A percentile compares a stretch with the other conserved stretches of the same genome.
Evolutionary conservation across 2,329 filamentous ascomycete species (phyloP).

Genomic region (Fusarium brevicatenulatum): DNA sequence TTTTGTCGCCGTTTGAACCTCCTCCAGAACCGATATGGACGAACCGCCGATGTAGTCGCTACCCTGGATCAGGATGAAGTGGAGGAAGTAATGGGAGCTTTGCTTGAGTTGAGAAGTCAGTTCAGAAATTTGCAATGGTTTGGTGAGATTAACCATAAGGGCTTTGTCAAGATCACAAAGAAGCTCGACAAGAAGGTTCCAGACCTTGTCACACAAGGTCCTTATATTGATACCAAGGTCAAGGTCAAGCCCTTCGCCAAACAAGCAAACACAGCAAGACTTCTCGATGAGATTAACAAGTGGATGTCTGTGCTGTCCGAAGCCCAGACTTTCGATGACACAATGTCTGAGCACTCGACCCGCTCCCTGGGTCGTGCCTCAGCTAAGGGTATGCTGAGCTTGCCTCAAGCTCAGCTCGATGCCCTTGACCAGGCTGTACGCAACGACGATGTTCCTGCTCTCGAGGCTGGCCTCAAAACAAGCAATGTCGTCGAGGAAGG

Average conservation of each 20-base stretch:
- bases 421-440: constrained; percentile 77
- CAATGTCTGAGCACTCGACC: constrained; percentile 76
- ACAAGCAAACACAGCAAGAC: constrained; percentile 62
- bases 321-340: constrained; percentile 79
- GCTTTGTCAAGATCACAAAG: constrained; percentile 98
- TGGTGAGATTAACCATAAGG: constrained; percentile 92
- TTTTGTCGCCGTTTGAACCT: constrained; percentile 85
- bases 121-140: constrained; percentile 97
- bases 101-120: constrained; percentile 88
- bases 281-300: constrained; percentile 78
- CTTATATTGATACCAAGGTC: constrained; percentile 90
- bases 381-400: constrained; percentile 77
- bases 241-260: constrained; percentile 89
- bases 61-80: constrained; percentile 87
- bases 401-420: constrained; percentile 76
- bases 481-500: constrained; percentile 57
- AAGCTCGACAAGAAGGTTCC: constrained; percentile 96
- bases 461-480: constrained; percentile 68
- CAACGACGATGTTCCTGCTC: constrained; percentile 68
- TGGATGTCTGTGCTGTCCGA: constrained; percentile 89
- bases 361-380: constrained; percentile 81
- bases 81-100: constrained; percentile 88
- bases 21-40: constrained; percentile 87
- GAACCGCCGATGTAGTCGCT: constrained; percentile 73
- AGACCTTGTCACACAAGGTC: constrained; percentile 78